These are phyloP conservation scores for Aureobasidium musti DNA, from an alignment of 2,329 filamentous ascomycete species.

Conservation along the genomic window DNA sequence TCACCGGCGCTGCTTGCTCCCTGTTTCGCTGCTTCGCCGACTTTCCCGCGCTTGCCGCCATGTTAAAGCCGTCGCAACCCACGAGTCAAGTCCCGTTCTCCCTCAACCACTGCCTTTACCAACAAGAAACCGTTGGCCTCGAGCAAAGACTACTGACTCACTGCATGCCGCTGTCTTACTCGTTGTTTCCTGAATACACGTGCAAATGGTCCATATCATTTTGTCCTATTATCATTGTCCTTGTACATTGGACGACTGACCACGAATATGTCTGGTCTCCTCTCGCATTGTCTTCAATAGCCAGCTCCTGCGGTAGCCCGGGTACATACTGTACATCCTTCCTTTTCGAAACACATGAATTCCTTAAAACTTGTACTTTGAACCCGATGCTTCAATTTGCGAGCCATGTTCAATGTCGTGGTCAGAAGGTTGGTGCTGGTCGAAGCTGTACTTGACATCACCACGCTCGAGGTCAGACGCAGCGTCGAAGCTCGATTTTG, in stretches of 20 bases:
- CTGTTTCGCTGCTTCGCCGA: slow-evolving; percentile 1
- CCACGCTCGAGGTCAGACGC: slow-evolving; percentile 21
- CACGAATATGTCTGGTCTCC: not conserved
- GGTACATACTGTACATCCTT: slow-evolving; percentile 2
- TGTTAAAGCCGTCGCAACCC: not conserved
- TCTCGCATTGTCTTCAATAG: not conserved
- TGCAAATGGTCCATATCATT: not conserved
- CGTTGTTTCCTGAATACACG: not conserved
- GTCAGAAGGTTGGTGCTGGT: slow-evolving; percentile 19
- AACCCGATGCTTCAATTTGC: slow-evolving; percentile 8
- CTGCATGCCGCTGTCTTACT: not conserved
- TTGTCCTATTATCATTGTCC: slow-evolving; percentile 8
- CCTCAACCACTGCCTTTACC: not conserved
- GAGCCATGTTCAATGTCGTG: slow-evolving; percentile 17
- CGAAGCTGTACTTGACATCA: slow-evolving; percentile 23
- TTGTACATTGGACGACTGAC: slow-evolving; percentile 1
- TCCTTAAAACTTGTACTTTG: slow-evolving; percentile 25
- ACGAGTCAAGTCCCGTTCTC: not conserved
- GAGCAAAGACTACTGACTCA: not conserved
- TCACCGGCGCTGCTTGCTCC: slow-evolving; percentile 11
- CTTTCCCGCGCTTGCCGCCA: slow-evolving; percentile 25
- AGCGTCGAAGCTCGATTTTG: slow-evolving; percentile 10
- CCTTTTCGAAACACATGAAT: not conserved
- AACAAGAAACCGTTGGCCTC: not conserved
- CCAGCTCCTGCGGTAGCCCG: slow-evolving; percentile 1